Conservation (phyloP, 2,329 filamentous ascomycete species). For the Pseudomassariella vexata region DNA sequence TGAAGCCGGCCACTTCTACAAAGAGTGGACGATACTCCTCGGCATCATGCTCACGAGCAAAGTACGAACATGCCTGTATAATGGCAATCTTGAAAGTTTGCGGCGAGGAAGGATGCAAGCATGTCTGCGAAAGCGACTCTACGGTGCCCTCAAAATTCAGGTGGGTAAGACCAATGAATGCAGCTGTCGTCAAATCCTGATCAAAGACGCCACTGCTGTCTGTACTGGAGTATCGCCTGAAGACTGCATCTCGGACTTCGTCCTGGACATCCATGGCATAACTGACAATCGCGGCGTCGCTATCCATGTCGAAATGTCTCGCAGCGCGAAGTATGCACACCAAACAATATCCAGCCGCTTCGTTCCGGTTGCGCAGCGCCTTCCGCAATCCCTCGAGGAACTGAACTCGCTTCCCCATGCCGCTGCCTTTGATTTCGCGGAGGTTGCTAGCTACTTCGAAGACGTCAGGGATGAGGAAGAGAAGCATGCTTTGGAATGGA, state of each 20-base stretch:
- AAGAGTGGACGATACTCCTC: slow-evolving; percentile 51
- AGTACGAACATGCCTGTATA: slow-evolving; percentile 57
- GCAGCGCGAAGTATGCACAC: slow-evolving; percentile 57
- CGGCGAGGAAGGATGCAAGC: slow-evolving; percentile 51
- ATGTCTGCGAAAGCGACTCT: slow-evolving; percentile 49
- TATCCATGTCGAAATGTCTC: slow-evolving; percentile 57
- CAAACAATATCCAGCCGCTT: slow-evolving; percentile 61
- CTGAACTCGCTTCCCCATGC: slow-evolving; percentile 59
- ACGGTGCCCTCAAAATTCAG: slow-evolving; percentile 55
- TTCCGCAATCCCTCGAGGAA: slow-evolving; percentile 61
- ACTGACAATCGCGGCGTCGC: slow-evolving; percentile 58
- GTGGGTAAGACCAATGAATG: slow-evolving; percentile 59
- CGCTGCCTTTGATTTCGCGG: slow-evolving; percentile 55
- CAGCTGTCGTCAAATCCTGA: slow-evolving; percentile 59
- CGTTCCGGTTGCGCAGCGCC: slow-evolving; percentile 56
- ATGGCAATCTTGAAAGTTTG: slow-evolving; percentile 56
- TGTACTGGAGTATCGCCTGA: slow-evolving; percentile 43
- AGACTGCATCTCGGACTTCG: slow-evolving; percentile 61
- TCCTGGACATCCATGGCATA: slow-evolving; percentile 66
- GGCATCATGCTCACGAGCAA: slow-evolving; percentile 46
- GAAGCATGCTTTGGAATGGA: slow-evolving; percentile 56
- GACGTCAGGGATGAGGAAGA: slow-evolving; percentile 62
- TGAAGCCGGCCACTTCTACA: slow-evolving; percentile 47
- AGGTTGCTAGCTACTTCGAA: slow-evolving; percentile 66
- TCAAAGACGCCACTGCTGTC: slow-evolving; percentile 48